Conservation (phyloP, 352 stramenopile genomes). For the Globisporangium sylvaticum region DNA sequence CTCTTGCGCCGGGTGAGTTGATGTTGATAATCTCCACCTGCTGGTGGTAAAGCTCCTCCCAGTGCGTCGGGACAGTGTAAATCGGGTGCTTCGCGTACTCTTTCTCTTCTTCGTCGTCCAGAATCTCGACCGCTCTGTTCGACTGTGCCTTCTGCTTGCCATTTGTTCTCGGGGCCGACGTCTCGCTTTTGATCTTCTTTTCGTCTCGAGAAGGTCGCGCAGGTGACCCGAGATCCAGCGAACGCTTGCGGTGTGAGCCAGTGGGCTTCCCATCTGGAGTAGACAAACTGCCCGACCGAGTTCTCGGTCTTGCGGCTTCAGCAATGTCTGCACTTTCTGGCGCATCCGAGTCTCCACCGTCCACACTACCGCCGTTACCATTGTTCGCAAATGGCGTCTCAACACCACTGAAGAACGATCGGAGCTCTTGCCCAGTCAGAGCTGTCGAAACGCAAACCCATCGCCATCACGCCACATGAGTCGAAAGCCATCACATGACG, state of each 20-base stretch:
- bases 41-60: constrained; percentile 65
- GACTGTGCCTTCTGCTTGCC: constrained; percentile 13
- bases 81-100: constrained; percentile 42
- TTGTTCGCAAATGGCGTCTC: neutral
- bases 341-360: neutral
- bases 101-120: constrained; percentile 24
- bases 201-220: neutral
- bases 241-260: constrained; percentile 26
- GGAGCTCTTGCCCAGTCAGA: constrained; percentile 9
- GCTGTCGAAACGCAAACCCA: constrained; percentile 1
- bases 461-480: neutral
- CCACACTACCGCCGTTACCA: neutral
- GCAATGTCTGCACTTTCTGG: neutral
- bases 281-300: constrained; percentile 23
- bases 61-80: constrained; percentile 65
- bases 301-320: neutral
- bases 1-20: constrained; percentile 40
- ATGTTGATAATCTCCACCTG: constrained; percentile 67
- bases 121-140: constrained; percentile 1
- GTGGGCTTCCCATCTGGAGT: constrained; percentile 25
- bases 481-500: neutral
- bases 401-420: neutral
- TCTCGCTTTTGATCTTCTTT: constrained; percentile 16
- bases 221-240: constrained; percentile 20
- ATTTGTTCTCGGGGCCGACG: neutral